Percentiles rank a stretch among this genome's conserved stretches.
Evolutionary conservation across 2,329 filamentous ascomycete species (phyloP).

Genomic region (Fusarium transvaalense): DNA sequence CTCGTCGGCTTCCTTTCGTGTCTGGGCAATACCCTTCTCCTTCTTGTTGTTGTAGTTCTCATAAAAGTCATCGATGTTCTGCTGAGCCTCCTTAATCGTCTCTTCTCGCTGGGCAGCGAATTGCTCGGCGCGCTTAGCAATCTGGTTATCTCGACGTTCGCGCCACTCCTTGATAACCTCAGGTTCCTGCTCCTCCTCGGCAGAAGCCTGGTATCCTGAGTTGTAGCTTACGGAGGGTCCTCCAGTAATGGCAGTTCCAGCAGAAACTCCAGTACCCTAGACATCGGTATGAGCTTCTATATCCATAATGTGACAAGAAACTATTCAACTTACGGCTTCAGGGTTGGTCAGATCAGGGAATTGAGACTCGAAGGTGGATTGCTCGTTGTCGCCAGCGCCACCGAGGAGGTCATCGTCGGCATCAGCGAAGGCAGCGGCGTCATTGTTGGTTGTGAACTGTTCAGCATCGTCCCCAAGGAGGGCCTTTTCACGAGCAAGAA

Average conservation of each 20-base stretch:
- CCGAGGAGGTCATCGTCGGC: slow-evolving; percentile 79
- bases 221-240: slow-evolving; percentile 74
- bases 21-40: slow-evolving; percentile 91
- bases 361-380: slow-evolving; percentile 80
- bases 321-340: slow-evolving; percentile 49
- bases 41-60: slow-evolving; percentile 99
- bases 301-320: not conserved
- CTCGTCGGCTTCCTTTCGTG: slow-evolving; percentile 90
- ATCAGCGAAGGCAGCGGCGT: slow-evolving; percentile 74
- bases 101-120: slow-evolving; percentile 85
- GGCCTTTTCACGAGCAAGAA: slow-evolving; percentile 91
- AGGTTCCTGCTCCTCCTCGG: slow-evolving; percentile 81
- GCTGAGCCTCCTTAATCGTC: slow-evolving; percentile 88
- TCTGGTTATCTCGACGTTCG: slow-evolving; percentile 84
- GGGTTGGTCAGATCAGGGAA: slow-evolving; percentile 80
- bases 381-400: slow-evolving; percentile 70
- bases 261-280: slow-evolving; percentile 51
- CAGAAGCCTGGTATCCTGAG: slow-evolving; percentile 70
- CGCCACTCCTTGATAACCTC: slow-evolving; percentile 94
- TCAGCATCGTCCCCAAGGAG: slow-evolving; percentile 91
- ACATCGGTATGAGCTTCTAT: slow-evolving; percentile 20
- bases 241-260: slow-evolving; percentile 73
- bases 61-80: slow-evolving; percentile 99
- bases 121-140: slow-evolving; percentile 86
- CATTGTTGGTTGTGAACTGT: slow-evolving; percentile 84